Percentiles rank a stretch among this genome's conserved stretches.
phyloP scores from a whole-genome alignment of 768 basidiomycete species.

The Leccinum subtestaceum region DNA sequence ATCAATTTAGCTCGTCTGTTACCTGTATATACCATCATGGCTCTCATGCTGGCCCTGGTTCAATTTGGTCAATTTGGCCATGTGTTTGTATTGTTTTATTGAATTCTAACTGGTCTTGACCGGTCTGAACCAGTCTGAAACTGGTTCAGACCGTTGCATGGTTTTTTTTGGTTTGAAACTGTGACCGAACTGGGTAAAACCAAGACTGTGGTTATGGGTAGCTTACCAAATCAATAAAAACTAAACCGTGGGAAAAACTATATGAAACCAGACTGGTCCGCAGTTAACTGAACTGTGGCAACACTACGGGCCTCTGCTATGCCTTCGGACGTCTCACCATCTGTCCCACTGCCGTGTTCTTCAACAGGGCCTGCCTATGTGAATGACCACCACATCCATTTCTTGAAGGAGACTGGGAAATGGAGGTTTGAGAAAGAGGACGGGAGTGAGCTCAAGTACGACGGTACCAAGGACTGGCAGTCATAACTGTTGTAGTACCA shows the following conservation, averaged over 20 bases:
- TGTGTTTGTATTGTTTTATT: no score
- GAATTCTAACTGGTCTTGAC: no score
- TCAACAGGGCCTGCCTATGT: slow-evolving; percentile 58
- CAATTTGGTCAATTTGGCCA: no score
- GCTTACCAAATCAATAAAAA: not conserved
- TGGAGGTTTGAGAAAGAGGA: slow-evolving; percentile 67
- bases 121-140: no score
- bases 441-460: not conserved
- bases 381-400: slow-evolving; percentile 78
- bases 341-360: slow-evolving; percentile 31
- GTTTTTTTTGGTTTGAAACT: not conserved
- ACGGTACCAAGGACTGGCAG: no score
- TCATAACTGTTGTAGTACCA: no score
- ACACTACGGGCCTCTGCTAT: not conserved
- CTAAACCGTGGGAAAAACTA: not conserved
- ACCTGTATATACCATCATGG: no score
- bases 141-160: not conserved
- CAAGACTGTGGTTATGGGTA: not conserved
- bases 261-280: not conserved
- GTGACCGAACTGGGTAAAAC: not conserved
- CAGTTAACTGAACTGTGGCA: not conserved
- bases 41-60: no score
- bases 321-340: not conserved
- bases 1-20: no score
- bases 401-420: slow-evolving; percentile 66